Conservation (phyloP, 148 eudicot species). For the Rhododendron ferrugineum region DNA sequence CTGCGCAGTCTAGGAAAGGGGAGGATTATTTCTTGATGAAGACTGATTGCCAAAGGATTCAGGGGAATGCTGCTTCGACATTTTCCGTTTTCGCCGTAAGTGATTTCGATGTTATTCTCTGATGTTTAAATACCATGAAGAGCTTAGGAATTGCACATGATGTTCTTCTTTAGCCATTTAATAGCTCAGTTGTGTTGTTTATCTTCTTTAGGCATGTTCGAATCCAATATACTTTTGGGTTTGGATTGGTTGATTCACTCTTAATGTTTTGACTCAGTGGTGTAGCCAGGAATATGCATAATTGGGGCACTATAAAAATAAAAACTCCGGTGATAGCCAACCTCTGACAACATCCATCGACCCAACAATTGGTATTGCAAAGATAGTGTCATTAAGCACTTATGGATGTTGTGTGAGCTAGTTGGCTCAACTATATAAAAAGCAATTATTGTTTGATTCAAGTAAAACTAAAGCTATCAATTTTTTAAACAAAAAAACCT, state of each 20-base stretch:
- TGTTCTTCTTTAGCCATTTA: background rate
- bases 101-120: background rate
- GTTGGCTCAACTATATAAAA: too few species aligned
- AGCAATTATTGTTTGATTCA: too few species aligned
- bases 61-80: constrained; percentile 63
- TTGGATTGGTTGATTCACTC: constrained; percentile 1
- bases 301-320: too few species aligned
- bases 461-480: too few species aligned
- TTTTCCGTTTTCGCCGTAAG: constrained; percentile 88
- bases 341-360: too few species aligned
- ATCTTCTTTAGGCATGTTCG: background rate
- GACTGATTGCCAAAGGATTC: constrained; percentile 69
- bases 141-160: background rate
- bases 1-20: constrained; percentile 92
- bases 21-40: constrained; percentile 86
- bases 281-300: too few species aligned
- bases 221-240: constrained; percentile 10
- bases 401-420: too few species aligned
- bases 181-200: too few species aligned
- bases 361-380: too few species aligned
- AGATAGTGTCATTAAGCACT: too few species aligned
- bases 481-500: too few species aligned
- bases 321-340: too few species aligned
- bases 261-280: background rate
- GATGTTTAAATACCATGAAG: background rate